Conservation (phyloP, 805 yeast genomes). For the Kazachstania psychrophila region DNA sequence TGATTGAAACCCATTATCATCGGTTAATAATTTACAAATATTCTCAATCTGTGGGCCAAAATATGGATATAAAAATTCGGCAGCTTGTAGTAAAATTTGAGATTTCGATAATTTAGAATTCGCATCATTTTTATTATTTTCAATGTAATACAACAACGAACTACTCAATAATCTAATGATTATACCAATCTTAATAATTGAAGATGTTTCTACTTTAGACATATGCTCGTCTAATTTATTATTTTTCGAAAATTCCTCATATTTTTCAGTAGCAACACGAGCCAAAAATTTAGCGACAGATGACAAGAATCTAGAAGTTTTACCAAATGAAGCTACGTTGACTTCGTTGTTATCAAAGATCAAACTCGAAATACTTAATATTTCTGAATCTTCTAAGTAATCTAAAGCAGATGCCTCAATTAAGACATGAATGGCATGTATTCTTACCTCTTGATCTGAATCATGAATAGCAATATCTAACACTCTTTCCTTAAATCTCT, state of each 20-base stretch:
- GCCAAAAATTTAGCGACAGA: constrained; percentile 51
- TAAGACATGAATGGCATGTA: constrained; percentile 42
- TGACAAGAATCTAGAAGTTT: constrained; percentile 26
- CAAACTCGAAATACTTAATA: constrained; percentile 35
- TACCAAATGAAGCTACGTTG: constrained; percentile 26
- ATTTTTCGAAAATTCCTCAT: constrained; percentile 32
- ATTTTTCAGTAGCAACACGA: constrained; percentile 34
- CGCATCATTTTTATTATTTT: constrained; percentile 6
- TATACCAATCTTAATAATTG: constrained; percentile 19
- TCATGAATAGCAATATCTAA: constrained; percentile 54
- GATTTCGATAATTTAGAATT: constrained; percentile 8
- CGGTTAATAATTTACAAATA: constrained; percentile 20
- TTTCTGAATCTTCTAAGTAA: constrained; percentile 52
- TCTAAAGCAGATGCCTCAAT: constrained; percentile 51
- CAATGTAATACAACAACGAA: constrained; percentile 16
- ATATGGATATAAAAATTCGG: constrained; percentile 26
- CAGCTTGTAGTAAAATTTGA: constrained; percentile 23
- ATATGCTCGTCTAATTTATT: constrained; percentile 11
- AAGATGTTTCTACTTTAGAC: constrained; percentile 10
- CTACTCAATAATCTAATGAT: constrained; percentile 20
- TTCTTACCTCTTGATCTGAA: constrained; percentile 46
- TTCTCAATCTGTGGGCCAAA: constrained; percentile 17
- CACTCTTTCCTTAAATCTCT: constrained; percentile 56
- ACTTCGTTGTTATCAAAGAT: constrained; percentile 33
- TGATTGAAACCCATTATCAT: constrained; percentile 16